Base-by-base conservation (phyloP, 768 basidiomycete species). In the Rhizopogon vesiculosus region DNA sequence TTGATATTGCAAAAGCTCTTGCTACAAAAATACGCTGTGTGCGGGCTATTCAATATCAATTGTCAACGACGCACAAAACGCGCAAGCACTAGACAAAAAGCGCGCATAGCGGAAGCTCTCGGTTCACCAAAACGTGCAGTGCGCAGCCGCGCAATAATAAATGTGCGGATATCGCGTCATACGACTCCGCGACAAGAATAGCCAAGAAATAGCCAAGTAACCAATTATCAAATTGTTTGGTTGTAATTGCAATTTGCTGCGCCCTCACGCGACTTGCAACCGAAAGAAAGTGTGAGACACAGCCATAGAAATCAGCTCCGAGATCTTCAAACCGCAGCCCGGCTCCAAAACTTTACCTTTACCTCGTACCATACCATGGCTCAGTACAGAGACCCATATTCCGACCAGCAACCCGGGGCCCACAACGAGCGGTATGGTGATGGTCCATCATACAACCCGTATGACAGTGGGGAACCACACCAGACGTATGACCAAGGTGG, bases 311-410 rank as follows among this genome's bases (percentile, higher is more conserved):
- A 29, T 28, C 18, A n/a, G 39, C 13, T 15, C 39, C 31, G n/a
- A n/a, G n/a, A 33, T 42, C 29, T 19, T 10, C 6, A 48, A 33
- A 9, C 25, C 31, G 31, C 31, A 33, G 31, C 25, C 22, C 45
- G 4, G 8, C 25, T 29, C 45, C 13, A 48, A 48, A 28, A 12
- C 19, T 29, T 51, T 35, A 15, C 10, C 35, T 12, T 35, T 12
- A 54, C 50, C 19, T 16, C 45, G 31, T 25, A n/a, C 42, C 38
- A 53, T 25, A 25, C 57, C 50, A 71, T 67, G 59, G 81, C 84
- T 76, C 67, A 82, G 10, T 83, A 84, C 68, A 74, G 70, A 56
- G 82, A 86, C 66, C 82, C 83, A 19, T 81, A 84, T 63, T 56
- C 74, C 57, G 73, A 67, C 50, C 48, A 38, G 31, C 72, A 66